Evolutionary conservation across 768 basidiomycete species (phyloP).

Genomic region (Mycena haematopus): DNA sequence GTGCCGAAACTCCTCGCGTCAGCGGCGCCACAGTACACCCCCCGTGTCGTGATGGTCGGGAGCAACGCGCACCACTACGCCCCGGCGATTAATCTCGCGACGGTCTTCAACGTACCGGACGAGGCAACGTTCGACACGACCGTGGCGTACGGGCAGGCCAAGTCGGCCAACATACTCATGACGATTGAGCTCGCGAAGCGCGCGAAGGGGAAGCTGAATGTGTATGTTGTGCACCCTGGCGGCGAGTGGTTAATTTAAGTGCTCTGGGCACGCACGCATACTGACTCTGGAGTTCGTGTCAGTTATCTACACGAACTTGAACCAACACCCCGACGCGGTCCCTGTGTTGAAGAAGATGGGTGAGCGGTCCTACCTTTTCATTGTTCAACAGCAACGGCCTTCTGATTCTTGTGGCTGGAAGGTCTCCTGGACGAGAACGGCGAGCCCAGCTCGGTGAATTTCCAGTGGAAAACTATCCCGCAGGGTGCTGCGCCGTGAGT

Average conservation of each 20-base stretch:
- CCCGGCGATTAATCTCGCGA: background rate
- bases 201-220: background rate
- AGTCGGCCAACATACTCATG: slow-evolving; percentile 7
- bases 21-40: background rate
- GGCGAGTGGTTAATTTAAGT: background rate
- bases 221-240: slow-evolving; percentile 5
- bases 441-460: background rate
- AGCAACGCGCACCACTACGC: slow-evolving; percentile 10
- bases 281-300: too few species aligned
- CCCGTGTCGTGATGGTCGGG: background rate
- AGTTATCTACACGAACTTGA: too few species aligned
- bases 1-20: background rate
- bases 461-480: slow-evolving; percentile 9
- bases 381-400: too few species aligned
- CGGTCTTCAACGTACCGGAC: background rate
- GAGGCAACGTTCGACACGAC: slow-evolving; percentile 1
- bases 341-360: background rate
- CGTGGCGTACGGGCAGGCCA: slow-evolving; percentile 2
- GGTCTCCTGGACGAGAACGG: too few species aligned
- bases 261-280: too few species aligned
- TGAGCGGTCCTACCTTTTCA: slow-evolving; percentile 1
- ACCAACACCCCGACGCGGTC: too few species aligned
- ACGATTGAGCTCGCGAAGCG: background rate
- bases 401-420: too few species aligned
- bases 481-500: slow-evolving; percentile 10